phyloP scores from a whole-genome alignment of 2,329 filamentous ascomycete genomes.

The Podosphaera xanthii region DNA sequence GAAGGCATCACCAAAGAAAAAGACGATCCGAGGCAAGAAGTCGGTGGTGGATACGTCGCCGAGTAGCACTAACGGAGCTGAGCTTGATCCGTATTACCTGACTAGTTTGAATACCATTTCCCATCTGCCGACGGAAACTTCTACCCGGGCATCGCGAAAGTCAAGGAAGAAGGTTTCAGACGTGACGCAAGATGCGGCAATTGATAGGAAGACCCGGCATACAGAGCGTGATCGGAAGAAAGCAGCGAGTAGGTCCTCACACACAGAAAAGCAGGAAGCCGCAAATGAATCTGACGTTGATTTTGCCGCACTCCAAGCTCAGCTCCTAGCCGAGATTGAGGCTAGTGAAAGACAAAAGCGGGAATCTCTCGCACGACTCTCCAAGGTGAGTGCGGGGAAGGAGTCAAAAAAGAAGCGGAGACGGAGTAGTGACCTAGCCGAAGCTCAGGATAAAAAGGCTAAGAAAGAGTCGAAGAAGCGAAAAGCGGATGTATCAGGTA shows the following conservation, averaged over 20 bases:
- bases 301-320: slow-evolving; percentile 8
- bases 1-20: background rate
- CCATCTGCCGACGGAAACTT: slow-evolving; percentile 6
- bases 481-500: background rate
- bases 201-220: background rate
- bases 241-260: background rate
- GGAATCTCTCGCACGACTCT: background rate
- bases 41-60: background rate
- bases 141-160: slow-evolving; percentile 12
- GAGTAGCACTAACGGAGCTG: slow-evolving; percentile 1
- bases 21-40: background rate
- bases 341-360: slow-evolving; percentile 7
- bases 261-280: background rate
- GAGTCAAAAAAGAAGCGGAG: slow-evolving; percentile 5
- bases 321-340: slow-evolving; percentile 8
- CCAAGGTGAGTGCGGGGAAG: background rate
- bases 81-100: slow-evolving; percentile 10
- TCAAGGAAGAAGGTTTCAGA: background rate
- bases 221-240: slow-evolving; percentile 22
- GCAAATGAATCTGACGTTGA: slow-evolving; percentile 1
- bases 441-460: background rate
- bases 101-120: slow-evolving; percentile 12
- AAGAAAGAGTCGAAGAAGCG: slow-evolving; percentile 3
- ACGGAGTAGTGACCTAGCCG: slow-evolving; percentile 2
- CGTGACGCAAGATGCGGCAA: background rate